Evolutionary conservation across 345 rosid genomes (phyloP), one percentile per base, ranked within the genome.

Genomic region (Punica granatum): DNA sequence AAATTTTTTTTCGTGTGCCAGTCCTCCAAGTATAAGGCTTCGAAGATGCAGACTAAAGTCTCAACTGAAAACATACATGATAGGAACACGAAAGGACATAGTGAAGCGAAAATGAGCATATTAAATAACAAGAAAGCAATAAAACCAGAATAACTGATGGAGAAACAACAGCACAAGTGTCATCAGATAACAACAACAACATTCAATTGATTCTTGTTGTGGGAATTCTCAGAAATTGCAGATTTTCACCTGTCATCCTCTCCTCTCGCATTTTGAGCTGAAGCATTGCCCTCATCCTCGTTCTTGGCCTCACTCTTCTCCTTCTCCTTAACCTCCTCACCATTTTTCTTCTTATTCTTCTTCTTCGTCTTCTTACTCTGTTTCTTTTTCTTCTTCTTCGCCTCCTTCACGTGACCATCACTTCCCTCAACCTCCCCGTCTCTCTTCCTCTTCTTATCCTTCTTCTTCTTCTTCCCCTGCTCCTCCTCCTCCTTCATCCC

Each of bases 251-350:
- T 66, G 3, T 65, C 28, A 34, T 32, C 69, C 49, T 34, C 67
- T 2, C n/a, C 60, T 13, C 30, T 26, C 13, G 28, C 65, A 56
- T 65, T 59, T 66, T 68, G 82, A 63, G 31, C 68, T 63, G 64
- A 72, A 73, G 41, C 65, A 37, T 76, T 63, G 46, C 32, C 69
- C 39, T 73, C 76, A 51, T 61, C 73, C 54, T 69, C 60, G 35
- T 37, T 61, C 69, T 71, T 71, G 25, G 65, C 67, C 44, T 16
- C 67, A 34, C 60, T 63, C 28, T 39, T 54, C 37, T 70, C 64
- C 49, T 64, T 67, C 60, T 67, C 67, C 41, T 39, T 39, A 30
- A 58, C 64, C 44, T 70, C 58, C 12, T 65, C 39, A 14, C 42
- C 63, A 15, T 64, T 16, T 31, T 72, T 64, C 65, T 72, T 65